These are phyloP conservation scores for Trametes villosa DNA, from an alignment of 768 basidiomycete species.

Conservation along the genomic window DNA sequence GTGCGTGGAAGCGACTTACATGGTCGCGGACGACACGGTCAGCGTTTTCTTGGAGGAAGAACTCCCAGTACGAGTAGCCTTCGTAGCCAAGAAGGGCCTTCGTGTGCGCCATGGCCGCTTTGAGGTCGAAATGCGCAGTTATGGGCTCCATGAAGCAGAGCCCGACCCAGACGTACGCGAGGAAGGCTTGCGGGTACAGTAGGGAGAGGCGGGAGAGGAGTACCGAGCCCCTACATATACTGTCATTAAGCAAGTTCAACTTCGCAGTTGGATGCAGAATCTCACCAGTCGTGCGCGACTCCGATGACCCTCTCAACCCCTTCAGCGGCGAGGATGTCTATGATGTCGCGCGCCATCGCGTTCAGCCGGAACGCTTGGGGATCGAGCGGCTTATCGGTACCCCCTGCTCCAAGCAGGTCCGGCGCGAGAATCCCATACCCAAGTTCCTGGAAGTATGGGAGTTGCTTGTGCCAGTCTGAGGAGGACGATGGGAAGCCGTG, in stretches of 20 bases:
- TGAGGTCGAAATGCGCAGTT: not conserved
- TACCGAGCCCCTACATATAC: slow-evolving; percentile 38
- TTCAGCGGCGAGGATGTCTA: slow-evolving; percentile 39
- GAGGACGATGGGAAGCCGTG: slow-evolving; percentile 50
- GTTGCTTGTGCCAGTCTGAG: slow-evolving; percentile 45
- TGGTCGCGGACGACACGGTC: not conserved
- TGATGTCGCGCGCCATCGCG: slow-evolving; percentile 35
- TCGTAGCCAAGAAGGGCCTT: not conserved
- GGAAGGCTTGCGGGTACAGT: slow-evolving; percentile 42
- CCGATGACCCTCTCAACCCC: slow-evolving; percentile 32
- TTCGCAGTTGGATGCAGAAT: not conserved
- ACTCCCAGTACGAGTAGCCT: not conserved
- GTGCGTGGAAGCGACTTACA: not conserved
- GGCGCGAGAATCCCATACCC: slow-evolving; percentile 53
- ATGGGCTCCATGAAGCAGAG: slow-evolving; percentile 38
- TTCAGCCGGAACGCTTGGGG: slow-evolving; percentile 28
- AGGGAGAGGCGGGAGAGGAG: slow-evolving; percentile 40
- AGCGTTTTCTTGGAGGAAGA: not conserved
- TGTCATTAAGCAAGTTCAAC: not conserved
- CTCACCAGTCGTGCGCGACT: slow-evolving; percentile 42
- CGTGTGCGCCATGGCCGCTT: not conserved
- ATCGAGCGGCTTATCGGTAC: slow-evolving; percentile 47
- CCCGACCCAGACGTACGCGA: slow-evolving; percentile 42
- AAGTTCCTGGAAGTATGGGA: slow-evolving; percentile 40
- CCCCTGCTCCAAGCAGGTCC: slow-evolving; percentile 51